Evolutionary conservation across 2,329 filamentous ascomycete species (phyloP), one percentile per base, ranked within the genome.

Genomic region (Arthrobotrys conoides): DNA sequence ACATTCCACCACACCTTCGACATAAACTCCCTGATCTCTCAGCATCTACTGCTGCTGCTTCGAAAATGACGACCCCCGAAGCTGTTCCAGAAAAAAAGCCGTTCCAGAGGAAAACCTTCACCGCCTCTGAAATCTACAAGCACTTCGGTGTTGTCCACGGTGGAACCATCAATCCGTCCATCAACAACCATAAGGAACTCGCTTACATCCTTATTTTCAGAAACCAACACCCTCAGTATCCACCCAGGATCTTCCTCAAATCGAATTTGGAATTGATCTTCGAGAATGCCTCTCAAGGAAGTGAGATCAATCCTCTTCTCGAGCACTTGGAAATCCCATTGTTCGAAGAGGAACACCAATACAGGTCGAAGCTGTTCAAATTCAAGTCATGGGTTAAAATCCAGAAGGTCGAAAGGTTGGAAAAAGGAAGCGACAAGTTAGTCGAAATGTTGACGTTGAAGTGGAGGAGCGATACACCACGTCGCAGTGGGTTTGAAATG

Each of bases 171-270:
- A 81, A 79, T 22, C 55, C 80, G 63, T 76, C 80, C 55, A 57
- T 79, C 61, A 82, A 80, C 12, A 83, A 80, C 49, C 78, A 80
- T 57, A 81, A 71, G 57, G 72, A 76, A 14, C 75, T 81, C 24
- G 80, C 81, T n/a, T 80, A 80, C 24, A 81, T 82, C 49, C 75
- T 82, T 55, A 79, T 82, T 38, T 82, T 80, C 36, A 65, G 76
- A 4, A 79, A 72, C 33, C 80, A 80, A 41, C 81, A 82, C 46
- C 81, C 81, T 10, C 69, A 81, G 22, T 82, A 81, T 46, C 81
- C 81, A 3, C 71, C 80, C 3, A 77, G 81, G 65, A 81, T 82
- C 27, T 81, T 82, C 48, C 72, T 82, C 24, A 82, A 82, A 49
- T 81, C 81, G 6, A 79, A 81, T 59, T 53, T 82, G 8, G 76